A percentile compares a stretch with the other conserved stretches of the same genome.
Evolutionary conservation across 371 early-diverging fungal genomes (phyloP).

Genomic region (Mortierella sp.): DNA sequence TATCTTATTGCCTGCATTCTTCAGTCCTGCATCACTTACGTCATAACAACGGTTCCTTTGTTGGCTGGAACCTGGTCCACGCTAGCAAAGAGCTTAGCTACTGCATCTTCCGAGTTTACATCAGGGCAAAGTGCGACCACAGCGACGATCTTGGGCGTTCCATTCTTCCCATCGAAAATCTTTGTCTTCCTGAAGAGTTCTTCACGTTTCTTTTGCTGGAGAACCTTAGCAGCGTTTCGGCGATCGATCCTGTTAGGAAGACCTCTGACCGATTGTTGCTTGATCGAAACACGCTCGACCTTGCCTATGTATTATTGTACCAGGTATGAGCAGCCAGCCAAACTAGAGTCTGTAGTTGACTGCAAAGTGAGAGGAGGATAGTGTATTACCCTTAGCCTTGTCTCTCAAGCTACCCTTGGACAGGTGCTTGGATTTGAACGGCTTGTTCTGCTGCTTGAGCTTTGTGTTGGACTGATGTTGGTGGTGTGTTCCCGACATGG

Average conservation of each 20-base stretch:
- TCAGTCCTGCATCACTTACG: conserved; percentile 24
- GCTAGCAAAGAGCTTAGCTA: conserved; percentile 64
- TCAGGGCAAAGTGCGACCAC: conserved; percentile 90
- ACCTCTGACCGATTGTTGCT: conserved; percentile 59
- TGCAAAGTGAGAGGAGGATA: neutral
- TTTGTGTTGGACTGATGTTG: conserved; percentile 63
- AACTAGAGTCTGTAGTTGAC: no score
- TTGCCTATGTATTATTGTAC: conserved; percentile 59
- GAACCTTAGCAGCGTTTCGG: conserved; percentile 81
- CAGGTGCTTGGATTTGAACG: conserved; percentile 93
- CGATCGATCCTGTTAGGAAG: conserved; percentile 79
- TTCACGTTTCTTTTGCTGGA: conserved; percentile 86
- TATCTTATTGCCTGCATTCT: neutral
- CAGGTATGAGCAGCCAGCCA: no score
- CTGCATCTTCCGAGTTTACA: conserved; percentile 63
- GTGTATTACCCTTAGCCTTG: conserved; percentile 74
- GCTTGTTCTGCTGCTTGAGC: conserved; percentile 92
- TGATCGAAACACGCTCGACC: conserved; percentile 72
- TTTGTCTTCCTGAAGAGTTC: conserved; percentile 74
- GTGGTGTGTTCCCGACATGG: conserved; percentile 47
- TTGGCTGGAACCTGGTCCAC: conserved; percentile 61
- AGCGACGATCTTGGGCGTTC: conserved; percentile 89
- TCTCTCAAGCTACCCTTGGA: conserved; percentile 84
- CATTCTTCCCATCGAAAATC: conserved; percentile 84
- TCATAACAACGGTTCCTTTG: conserved; percentile 52